These are phyloP conservation scores for Microbotryum saponariae DNA, from an alignment of 1,284 basidiomycete species.

Conservation along the genomic window DNA sequence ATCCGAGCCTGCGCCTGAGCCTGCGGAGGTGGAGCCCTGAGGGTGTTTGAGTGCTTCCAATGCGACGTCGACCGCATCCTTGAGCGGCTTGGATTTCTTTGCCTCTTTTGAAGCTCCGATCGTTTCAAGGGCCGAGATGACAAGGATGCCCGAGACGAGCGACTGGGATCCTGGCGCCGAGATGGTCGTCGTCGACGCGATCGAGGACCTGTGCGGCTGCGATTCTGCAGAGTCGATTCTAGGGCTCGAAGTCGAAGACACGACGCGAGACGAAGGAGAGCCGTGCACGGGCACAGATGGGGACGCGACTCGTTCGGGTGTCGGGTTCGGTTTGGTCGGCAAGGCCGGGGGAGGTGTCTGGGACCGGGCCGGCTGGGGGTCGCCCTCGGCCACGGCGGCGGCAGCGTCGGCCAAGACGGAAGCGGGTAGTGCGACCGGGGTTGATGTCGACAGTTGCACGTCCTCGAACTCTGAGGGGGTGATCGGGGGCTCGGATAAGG, in stretches of 20 bases:
- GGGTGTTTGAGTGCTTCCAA: conserved; percentile 71
- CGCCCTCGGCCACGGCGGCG: too few species aligned
- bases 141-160: conserved; percentile 45
- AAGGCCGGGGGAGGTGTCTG: conserved; percentile 1
- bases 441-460: conserved; percentile 14
- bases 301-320: neutral
- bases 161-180: conserved; percentile 26
- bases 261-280: neutral
- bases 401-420: too few species aligned
- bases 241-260: neutral
- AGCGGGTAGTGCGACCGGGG: conserved; percentile 17
- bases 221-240: neutral
- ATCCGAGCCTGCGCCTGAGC: conserved; percentile 4
- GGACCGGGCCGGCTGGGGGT: too few species aligned
- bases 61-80: conserved; percentile 71
- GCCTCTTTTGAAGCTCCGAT: conserved; percentile 85
- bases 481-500: neutral
- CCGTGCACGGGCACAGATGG: neutral
- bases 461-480: conserved; percentile 11
- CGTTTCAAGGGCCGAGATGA: conserved; percentile 77
- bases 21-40: conserved; percentile 51
- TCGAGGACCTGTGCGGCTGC: conserved; percentile 20
- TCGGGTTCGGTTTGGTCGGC: neutral
- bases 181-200: conserved; percentile 29
- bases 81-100: conserved; percentile 68